These are phyloP conservation scores for Tylopilus subfusipes DNA, from an alignment of 768 basidiomycete species.

Conservation along the genomic window DNA sequence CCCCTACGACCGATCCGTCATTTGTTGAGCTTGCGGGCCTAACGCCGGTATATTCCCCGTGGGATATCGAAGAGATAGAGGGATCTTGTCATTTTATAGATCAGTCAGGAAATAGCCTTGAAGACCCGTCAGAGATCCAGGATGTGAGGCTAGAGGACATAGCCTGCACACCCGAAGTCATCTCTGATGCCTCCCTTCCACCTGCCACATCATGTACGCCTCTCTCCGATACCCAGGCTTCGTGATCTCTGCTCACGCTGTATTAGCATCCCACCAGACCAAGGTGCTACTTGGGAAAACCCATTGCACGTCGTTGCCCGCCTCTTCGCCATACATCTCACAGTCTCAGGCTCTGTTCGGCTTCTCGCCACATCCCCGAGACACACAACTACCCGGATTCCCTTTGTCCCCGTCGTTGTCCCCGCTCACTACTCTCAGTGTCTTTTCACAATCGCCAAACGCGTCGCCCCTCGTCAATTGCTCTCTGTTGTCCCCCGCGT, in stretches of 20 bases:
- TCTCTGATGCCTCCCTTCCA: neutral
- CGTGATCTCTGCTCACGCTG: neutral
- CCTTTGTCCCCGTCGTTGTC: conserved; percentile 13
- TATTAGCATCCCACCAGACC: neutral
- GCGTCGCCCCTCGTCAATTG: neutral
- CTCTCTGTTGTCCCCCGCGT: neutral
- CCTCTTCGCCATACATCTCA: neutral
- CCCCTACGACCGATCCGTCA: conserved; percentile 9
- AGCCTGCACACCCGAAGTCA: conserved; percentile 8
- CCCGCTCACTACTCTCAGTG: conserved; percentile 13
- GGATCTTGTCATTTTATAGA: conserved; percentile 8
- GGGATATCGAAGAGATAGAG: neutral
- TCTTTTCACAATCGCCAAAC: conserved; percentile 9
- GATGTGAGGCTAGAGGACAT: conserved; percentile 22
- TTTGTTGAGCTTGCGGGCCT: neutral
- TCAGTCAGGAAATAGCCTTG: conserved; percentile 11
- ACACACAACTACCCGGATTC: neutral
- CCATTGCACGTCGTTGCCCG: neutral
- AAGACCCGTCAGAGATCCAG: conserved; percentile 7
- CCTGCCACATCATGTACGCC: neutral
- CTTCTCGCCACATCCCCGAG: neutral
- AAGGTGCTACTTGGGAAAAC: neutral
- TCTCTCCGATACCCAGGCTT: neutral
- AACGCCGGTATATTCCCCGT: neutral
- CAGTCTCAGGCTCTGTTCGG: conserved; percentile 3